A percentile compares a stretch with the other conserved stretches of the same genome.
Evolutionary conservation across 2,329 filamentous ascomycete species (phyloP).

Genomic region (Pyricularia grisea): DNA sequence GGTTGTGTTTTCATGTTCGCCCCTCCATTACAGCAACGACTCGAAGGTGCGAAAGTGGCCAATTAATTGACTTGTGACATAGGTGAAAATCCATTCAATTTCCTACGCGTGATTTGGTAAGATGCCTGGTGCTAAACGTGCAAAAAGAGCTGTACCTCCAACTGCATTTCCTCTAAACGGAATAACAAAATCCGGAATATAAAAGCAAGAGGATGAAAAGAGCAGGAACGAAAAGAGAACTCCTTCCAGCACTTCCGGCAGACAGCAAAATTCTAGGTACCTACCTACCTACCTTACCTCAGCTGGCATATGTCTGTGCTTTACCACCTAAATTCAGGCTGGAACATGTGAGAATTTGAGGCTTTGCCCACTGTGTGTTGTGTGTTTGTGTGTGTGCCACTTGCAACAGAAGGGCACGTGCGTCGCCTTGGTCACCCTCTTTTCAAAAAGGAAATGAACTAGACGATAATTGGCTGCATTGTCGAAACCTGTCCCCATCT

Average conservation of each 20-base stretch:
- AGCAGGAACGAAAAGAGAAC: background rate
- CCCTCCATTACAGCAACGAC: background rate
- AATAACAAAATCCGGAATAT: background rate
- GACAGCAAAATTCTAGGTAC: background rate
- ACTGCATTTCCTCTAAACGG: background rate
- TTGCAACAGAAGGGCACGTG: conserved; percentile 1
- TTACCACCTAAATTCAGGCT: background rate
- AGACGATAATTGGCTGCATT: background rate
- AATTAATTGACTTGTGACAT: background rate
- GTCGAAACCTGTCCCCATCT: background rate
- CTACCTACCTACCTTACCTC: too few relatives aligned
- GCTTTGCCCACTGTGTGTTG: background rate
- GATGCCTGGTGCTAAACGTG: background rate
- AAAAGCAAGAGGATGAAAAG: background rate
- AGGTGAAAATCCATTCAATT: background rate
- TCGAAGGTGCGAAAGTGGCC: background rate
- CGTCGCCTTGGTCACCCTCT: conserved; percentile 1
- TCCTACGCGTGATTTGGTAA: background rate
- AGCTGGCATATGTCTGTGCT: background rate
- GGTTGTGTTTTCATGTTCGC: background rate
- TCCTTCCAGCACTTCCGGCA: background rate
- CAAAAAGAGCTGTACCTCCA: background rate
- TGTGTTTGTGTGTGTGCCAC: background rate
- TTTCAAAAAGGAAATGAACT: background rate
- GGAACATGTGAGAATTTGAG: background rate